Conservation (phyloP, 305 asterid genomes). For the Rubia peregrina region DNA sequence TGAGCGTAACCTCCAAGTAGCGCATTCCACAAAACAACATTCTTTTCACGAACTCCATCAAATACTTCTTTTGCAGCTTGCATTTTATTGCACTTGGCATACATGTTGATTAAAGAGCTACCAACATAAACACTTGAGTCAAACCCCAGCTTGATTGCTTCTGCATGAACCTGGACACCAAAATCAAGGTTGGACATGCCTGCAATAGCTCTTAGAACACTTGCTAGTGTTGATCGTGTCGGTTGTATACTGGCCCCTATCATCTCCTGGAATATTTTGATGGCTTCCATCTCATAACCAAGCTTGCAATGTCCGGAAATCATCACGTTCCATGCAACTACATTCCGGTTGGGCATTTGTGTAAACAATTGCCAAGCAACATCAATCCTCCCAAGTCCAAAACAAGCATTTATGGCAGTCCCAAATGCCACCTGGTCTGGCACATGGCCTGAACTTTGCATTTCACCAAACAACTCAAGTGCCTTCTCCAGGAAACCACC, state of each 20-base stretch:
- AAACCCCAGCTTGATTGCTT: constrained; percentile 66
- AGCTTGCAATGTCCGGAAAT: constrained; percentile 73
- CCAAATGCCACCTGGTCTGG: constrained; percentile 62
- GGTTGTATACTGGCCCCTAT: constrained; percentile 43
- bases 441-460: constrained; percentile 43
- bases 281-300: constrained; percentile 53
- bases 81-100: constrained; percentile 66
- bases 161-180: constrained; percentile 78
- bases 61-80: constrained; percentile 59
- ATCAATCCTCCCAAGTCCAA: constrained; percentile 53
- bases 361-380: constrained; percentile 50
- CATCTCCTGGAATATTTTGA: constrained; percentile 49
- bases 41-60: constrained; percentile 49
- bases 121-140: constrained; percentile 66
- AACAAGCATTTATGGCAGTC: constrained; percentile 56
- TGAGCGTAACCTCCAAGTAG: constrained; percentile 74
- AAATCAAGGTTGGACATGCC: constrained; percentile 32
- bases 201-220: constrained; percentile 72
- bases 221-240: constrained; percentile 78
- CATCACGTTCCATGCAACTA: constrained; percentile 80
- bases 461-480: constrained; percentile 45
- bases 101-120: constrained; percentile 81
- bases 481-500: constrained; percentile 56
- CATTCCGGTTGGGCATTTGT: constrained; percentile 49
- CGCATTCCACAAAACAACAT: constrained; percentile 74